Evolutionary conservation across 2,329 filamentous ascomycete genomes (phyloP).

Genomic region (Xylaria digitata): DNA sequence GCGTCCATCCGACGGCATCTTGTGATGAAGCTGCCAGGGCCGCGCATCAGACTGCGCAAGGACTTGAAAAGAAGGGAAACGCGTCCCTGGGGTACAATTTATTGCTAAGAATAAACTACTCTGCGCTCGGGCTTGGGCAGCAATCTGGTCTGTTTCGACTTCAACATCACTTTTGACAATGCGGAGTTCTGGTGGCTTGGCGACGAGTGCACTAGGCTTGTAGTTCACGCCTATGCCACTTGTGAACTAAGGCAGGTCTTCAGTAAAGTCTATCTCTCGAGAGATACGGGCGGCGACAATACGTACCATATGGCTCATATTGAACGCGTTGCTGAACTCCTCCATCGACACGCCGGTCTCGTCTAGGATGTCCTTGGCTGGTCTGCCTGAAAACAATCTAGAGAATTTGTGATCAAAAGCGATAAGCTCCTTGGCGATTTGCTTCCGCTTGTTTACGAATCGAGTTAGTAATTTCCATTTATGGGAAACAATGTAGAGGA

Average conservation of each 20-base stretch:
- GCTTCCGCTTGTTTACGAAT: slow-evolving; percentile 52
- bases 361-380: slow-evolving; percentile 66
- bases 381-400: slow-evolving; percentile 61
- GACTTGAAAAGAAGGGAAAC: slow-evolving; percentile 69
- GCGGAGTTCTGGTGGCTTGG: slow-evolving; percentile 56
- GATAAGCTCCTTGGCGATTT: slow-evolving; percentile 70
- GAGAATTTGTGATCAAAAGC: slow-evolving; percentile 63
- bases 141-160: slow-evolving; percentile 17
- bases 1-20: slow-evolving; percentile 66
- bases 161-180: slow-evolving; percentile 4
- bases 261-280: not conserved
- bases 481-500: not conserved
- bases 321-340: slow-evolving; percentile 56
- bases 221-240: slow-evolving; percentile 64
- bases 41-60: slow-evolving; percentile 67
- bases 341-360: slow-evolving; percentile 67
- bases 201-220: slow-evolving; percentile 64
- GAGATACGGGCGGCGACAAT: not conserved
- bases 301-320: slow-evolving; percentile 43
- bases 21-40: slow-evolving; percentile 69
- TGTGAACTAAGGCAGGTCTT: slow-evolving; percentile 31
- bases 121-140: slow-evolving; percentile 27
- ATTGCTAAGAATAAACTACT: slow-evolving; percentile 57
- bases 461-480: not conserved
- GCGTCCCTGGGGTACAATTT: slow-evolving; percentile 63